A percentile compares a stretch with the other conserved stretches of the same genome.
These are phyloP conservation scores for Blastobotrys parvus DNA, from an alignment of 805 yeast genomes.

Conservation along the genomic window DNA sequence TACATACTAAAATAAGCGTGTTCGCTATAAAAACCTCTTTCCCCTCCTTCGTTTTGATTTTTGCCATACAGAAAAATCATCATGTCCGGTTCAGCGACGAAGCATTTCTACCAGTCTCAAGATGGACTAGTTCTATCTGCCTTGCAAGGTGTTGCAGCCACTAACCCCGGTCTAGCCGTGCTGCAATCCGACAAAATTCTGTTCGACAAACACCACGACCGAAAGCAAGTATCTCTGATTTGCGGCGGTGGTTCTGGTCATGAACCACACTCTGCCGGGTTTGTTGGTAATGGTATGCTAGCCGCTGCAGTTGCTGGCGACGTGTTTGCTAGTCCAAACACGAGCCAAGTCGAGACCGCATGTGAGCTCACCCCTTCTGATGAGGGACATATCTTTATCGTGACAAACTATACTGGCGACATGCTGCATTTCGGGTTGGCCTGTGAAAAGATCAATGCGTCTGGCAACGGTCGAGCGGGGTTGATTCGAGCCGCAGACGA, in stretches of 20 bases:
- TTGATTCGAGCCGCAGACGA: slow-evolving; percentile 78
- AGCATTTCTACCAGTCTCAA: slow-evolving; percentile 36
- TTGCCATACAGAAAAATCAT: too few relatives aligned
- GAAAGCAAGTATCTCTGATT: slow-evolving; percentile 55
- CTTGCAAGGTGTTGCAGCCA: slow-evolving; percentile 33
- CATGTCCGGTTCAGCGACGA: slow-evolving; percentile 21
- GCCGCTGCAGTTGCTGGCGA: slow-evolving; percentile 85
- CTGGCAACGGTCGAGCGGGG: slow-evolving; percentile 56
- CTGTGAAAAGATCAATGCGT: slow-evolving; percentile 72
- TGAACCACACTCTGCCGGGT: slow-evolving; percentile 89
- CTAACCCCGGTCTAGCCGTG: slow-evolving; percentile 32
- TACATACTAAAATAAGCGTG: too few relatives aligned
- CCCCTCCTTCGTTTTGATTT: too few relatives aligned
- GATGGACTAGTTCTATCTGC: slow-evolving; percentile 32
- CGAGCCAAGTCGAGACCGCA: slow-evolving; percentile 70
- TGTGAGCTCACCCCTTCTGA: slow-evolving; percentile 45
- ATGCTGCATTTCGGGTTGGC: slow-evolving; percentile 85
- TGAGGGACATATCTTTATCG: slow-evolving; percentile 66
- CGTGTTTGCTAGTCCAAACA: slow-evolving; percentile 83
- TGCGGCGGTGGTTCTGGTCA: slow-evolving; percentile 96
- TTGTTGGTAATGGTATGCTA: slow-evolving; percentile 74
- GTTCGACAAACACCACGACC: slow-evolving; percentile 24
- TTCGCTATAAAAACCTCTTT: too few relatives aligned
- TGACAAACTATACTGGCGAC: slow-evolving; percentile 91
- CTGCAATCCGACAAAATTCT: slow-evolving; percentile 34